A percentile compares a stretch with the other conserved stretches of the same genome.
phyloP scores from a whole-genome alignment of 2,329 filamentous ascomycete species.

The Xylaria sp. region DNA sequence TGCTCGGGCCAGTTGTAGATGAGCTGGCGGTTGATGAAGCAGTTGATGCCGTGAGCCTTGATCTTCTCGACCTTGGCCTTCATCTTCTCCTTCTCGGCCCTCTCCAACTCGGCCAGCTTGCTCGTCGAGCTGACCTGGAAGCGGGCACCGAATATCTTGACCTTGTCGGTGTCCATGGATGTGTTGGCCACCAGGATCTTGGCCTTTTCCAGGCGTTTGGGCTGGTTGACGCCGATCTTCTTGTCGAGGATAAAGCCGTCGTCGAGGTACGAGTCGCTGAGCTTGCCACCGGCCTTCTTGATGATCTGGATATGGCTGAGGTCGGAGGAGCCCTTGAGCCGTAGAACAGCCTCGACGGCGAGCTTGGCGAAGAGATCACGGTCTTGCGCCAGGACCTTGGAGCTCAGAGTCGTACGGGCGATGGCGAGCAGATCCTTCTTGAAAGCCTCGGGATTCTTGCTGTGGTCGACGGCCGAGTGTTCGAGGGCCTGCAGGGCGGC shows the following conservation, averaged over 20 bases:
- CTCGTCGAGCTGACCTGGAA: slow-evolving; percentile 97
- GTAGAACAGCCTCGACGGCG: slow-evolving; percentile 89
- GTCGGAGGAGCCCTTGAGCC: slow-evolving; percentile 89
- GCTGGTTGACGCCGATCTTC: slow-evolving; percentile 98
- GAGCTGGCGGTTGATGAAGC: slow-evolving; percentile 98
- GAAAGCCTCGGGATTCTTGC: slow-evolving; percentile 84
- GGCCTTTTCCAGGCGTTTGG: slow-evolving; percentile 95
- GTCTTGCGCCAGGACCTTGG: slow-evolving; percentile 95
- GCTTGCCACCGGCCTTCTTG: slow-evolving; percentile 98
- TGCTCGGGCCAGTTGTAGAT: slow-evolving; percentile 99
- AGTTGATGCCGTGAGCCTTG: slow-evolving; percentile 99
- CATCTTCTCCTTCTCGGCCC: slow-evolving; percentile 99
- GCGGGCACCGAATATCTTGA: slow-evolving; percentile 98
- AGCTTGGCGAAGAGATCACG: slow-evolving; percentile 90
- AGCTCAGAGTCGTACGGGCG: slow-evolving; percentile 94
- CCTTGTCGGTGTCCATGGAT: slow-evolving; percentile 99
- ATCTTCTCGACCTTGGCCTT: slow-evolving; percentile 99
- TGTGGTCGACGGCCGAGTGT: slow-evolving; percentile 88
- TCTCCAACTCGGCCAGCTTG: slow-evolving; percentile 97
- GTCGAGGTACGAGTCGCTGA: slow-evolving; percentile 96
- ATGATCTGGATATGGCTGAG: slow-evolving; percentile 99
- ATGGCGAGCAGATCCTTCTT: slow-evolving; percentile 90
- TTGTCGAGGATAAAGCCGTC: slow-evolving; percentile 99
- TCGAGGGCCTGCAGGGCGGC: slow-evolving; percentile 88
- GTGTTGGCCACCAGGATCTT: slow-evolving; percentile 99